Evolutionary conservation across 176 grass and related monocot species (phyloP).

Genomic region (Urochloa ruziziensis): DNA sequence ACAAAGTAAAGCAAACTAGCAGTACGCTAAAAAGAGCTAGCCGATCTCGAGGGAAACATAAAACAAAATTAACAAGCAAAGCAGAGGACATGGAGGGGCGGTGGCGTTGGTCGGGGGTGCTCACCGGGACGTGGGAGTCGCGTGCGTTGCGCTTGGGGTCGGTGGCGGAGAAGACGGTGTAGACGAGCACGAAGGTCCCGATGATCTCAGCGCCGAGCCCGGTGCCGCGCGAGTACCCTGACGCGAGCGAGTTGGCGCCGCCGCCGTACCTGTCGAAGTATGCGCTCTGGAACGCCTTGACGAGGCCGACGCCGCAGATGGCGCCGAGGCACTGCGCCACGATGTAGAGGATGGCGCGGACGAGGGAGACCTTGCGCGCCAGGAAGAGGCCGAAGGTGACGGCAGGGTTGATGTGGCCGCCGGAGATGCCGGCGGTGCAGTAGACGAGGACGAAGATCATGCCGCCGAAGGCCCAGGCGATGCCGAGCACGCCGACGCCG

Average conservation of each 20-base stretch:
- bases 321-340: conserved; percentile 90
- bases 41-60: too few species aligned
- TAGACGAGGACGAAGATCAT: conserved; percentile 99
- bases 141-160: conserved; percentile 98
- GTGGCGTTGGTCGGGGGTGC: conserved; percentile 11
- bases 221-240: conserved; percentile 81
- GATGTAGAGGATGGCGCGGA: conserved; percentile 87
- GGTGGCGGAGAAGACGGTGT: conserved; percentile 99
- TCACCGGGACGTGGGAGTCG: conserved; percentile 95
- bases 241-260: conserved; percentile 66
- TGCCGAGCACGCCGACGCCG: conserved; percentile 85
- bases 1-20: neutral
- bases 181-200: conserved; percentile 96
- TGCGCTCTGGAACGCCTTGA: conserved; percentile 87
- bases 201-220: conserved; percentile 95
- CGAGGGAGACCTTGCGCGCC: conserved; percentile 80
- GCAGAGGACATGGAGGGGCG: too few species aligned
- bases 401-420: conserved; percentile 94
- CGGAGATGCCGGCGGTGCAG: conserved; percentile 97
- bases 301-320: conserved; percentile 82
- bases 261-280: conserved; percentile 73
- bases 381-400: conserved; percentile 89
- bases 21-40: neutral
- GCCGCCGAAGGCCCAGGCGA: conserved; percentile 97
- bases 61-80: neutral